These are phyloP conservation scores for Phytophthora citrophthora DNA, from an alignment of 352 stramenopile genomes.

Conservation along the genomic window DNA sequence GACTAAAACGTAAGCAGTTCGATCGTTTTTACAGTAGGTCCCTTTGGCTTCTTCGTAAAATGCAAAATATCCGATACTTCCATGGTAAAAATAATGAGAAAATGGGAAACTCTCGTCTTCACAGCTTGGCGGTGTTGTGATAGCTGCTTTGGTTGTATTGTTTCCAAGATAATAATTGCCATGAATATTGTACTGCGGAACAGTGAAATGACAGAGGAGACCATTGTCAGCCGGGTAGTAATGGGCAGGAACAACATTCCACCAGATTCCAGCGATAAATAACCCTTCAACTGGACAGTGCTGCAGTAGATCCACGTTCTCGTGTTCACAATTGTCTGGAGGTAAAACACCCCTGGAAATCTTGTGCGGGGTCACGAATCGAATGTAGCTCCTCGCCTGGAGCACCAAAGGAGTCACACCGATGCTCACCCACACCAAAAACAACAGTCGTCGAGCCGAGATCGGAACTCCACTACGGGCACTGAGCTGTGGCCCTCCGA, in stretches of 20 bases:
- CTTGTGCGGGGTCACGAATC: conserved; percentile 39
- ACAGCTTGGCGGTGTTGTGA: conserved; percentile 20
- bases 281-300: conserved; percentile 33
- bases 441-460: conserved; percentile 15
- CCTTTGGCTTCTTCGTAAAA: conserved; percentile 39
- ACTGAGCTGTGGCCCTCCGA: conserved; percentile 21
- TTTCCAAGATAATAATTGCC: conserved; percentile 31
- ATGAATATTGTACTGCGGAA: conserved; percentile 44
- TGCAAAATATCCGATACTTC: conserved; percentile 34
- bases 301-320: conserved; percentile 13
- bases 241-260: conserved; percentile 33
- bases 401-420: conserved; percentile 42
- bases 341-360: conserved; percentile 26
- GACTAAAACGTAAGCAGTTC: conserved; percentile 36
- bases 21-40: conserved; percentile 32
- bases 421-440: conserved; percentile 34
- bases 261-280: conserved; percentile 41
- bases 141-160: conserved; percentile 14
- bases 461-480: conserved; percentile 2
- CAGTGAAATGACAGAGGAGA: conserved; percentile 32
- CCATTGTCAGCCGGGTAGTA: conserved; percentile 15
- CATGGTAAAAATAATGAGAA: conserved; percentile 39
- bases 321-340: not conserved
- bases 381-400: conserved; percentile 35
- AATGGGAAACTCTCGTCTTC: conserved; percentile 24